Base-by-base conservation (phyloP, 1,284 basidiomycete genomes). In the Trichosporon coremiiforme region DNA sequence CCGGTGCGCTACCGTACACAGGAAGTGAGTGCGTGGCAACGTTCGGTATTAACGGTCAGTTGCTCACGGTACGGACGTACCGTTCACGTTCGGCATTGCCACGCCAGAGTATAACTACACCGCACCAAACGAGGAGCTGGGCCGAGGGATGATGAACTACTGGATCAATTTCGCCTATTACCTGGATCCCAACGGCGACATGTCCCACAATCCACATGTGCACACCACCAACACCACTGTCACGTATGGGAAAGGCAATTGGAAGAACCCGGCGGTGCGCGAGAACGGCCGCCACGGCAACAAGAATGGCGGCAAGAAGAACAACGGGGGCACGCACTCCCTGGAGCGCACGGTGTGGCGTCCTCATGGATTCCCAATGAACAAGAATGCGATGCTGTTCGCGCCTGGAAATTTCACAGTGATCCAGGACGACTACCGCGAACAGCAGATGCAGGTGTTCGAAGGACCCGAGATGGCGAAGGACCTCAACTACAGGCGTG, bases 81-180 rank as follows among this genome's bases (percentile, higher is more conserved):
- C 70, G 0, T 80, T 71, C 68, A 67, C 74, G 0, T 81, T 74
- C 47, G 79, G 79, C 15, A n/a, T 67, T 17, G 70, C 64, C 9
- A 31, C 45, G 17, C 25, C 31, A 0, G 55, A 22, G 63, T 41
- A 53, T 38, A 73, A 75, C 53, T 78, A 76, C 65, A 77, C 76
- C 5, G 70, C 68, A 3, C 70, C 64, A 17, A 75, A 79, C 53
- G 67, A 53, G 12, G 41, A 35, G 12, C 66, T 83, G 4, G 74
- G 78, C 5, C 47, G 72, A 31, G 66, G 70, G 13, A 76, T 81
- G 70, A 73, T 78, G 66, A 70, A 78, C 38, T 82, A 83, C 74
- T 81, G 78, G 75, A 66, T 81, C 72, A 82, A 82, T 75, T 83
- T 83, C 73, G 80, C 77, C 35, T 77, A 79, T 72, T 75, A 75